Conservation (phyloP, 2,329 filamentous ascomycete species). For the Aureobasidium leucospermi region DNA sequence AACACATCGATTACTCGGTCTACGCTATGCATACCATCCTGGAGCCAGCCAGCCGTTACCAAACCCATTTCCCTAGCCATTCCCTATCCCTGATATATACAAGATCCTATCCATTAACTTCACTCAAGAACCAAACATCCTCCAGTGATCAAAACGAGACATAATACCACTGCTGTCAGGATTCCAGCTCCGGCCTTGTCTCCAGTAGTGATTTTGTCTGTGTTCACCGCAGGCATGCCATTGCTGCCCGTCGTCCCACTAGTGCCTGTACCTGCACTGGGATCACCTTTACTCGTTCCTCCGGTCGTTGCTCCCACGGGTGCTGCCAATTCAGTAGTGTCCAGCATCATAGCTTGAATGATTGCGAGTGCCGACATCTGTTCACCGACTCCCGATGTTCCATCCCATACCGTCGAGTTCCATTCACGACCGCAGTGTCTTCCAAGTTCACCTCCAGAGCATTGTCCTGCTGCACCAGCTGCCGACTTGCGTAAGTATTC, state of each 20-base stretch:
- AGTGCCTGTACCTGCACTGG: constrained; percentile 32
- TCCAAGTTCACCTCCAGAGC: constrained; percentile 39
- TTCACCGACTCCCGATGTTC: constrained; percentile 44
- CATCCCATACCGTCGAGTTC: constrained; percentile 36
- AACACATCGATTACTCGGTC: not conserved
- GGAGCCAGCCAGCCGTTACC: constrained; percentile 4
- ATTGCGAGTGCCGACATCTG: constrained; percentile 48
- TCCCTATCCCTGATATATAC: not conserved
- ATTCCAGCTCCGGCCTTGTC: constrained; percentile 63
- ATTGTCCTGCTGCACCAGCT: constrained; percentile 45
- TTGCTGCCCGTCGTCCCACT: constrained; percentile 17
- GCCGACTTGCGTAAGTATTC: constrained; percentile 45
- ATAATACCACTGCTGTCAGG: constrained; percentile 52
- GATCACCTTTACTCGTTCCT: constrained; percentile 42
- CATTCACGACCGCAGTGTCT: constrained; percentile 37
- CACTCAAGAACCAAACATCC: constrained; percentile 3
- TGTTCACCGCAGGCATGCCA: constrained; percentile 10
- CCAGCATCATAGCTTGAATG: constrained; percentile 36
- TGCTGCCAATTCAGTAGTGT: constrained; percentile 26
- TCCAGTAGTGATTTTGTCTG: constrained; percentile 42
- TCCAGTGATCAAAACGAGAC: constrained; percentile 45
- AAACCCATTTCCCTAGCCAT: not conserved
- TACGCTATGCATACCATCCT: constrained; percentile 7
- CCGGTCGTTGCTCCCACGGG: constrained; percentile 42
- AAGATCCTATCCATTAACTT: not conserved